These are phyloP conservation scores for Fraxinus greggii DNA, from an alignment of 305 asterid species.

Conservation along the genomic window DNA sequence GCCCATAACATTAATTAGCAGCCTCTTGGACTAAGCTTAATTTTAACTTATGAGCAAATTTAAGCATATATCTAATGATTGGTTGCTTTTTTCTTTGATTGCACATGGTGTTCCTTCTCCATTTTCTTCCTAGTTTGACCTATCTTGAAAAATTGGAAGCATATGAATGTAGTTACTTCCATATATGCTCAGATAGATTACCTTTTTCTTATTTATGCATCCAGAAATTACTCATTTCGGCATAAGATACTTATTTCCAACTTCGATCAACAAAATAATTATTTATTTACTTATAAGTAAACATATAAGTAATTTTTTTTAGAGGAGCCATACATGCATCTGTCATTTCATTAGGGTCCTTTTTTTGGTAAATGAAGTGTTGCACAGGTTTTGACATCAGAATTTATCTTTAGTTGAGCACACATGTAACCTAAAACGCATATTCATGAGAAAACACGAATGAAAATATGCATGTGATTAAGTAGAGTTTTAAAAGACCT, in stretches of 20 bases:
- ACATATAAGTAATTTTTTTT: background rate
- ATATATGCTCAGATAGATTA: background rate
- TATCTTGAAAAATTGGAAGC: background rate
- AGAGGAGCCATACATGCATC: background rate
- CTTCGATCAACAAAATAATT: background rate
- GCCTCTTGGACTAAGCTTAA: background rate
- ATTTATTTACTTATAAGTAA: background rate
- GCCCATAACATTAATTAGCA: background rate
- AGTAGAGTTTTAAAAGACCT: slow-evolving; percentile 46
- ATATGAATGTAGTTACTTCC: background rate
- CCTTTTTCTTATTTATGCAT: background rate
- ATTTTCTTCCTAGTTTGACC: background rate
- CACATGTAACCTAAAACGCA: background rate
- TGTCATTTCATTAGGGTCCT: background rate
- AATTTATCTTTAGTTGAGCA: background rate
- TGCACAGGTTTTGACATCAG: background rate
- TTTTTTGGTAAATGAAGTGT: background rate
- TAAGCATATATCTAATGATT: background rate
- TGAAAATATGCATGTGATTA: background rate
- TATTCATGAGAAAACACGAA: background rate
- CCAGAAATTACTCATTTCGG: background rate
- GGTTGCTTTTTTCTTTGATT: background rate
- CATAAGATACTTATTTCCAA: background rate
- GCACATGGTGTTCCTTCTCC: background rate
- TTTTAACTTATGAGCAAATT: background rate